Evolutionary conservation across 225 moss, liverwort and hornwort species (phyloP), one percentile per base, ranked within the genome.

Genomic region (Anthoceros angustus): DNA sequence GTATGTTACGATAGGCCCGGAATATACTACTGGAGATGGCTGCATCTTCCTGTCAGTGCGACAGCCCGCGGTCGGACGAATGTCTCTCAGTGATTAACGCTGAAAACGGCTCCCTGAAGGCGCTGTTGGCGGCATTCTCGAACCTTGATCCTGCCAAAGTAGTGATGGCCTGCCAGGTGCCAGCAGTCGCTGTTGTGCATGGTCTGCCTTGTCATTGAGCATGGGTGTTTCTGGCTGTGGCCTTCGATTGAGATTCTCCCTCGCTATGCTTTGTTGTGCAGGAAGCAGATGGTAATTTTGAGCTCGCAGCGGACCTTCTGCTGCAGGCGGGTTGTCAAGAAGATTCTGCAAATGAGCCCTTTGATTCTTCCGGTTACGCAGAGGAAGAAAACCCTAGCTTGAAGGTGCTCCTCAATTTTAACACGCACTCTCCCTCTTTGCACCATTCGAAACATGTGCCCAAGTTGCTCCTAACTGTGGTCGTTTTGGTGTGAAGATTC

Each of bases 21-120:
- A 77, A 93, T 46, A 76, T 78, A 25, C 74, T 93, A 15, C 67
- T 87, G 71, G 77, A 80, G 66, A 80, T 85, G 66, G 86, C 76
- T 42, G 76, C 82, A 63, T 75, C 82, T 68, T 70, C 74, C 40
- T 73, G 32, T 32, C n/a, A n/a, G n/a, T n/a, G n/a, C n/a, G 32
- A 32, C 32, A 32, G 32, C 32, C 32, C 2, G 32, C 32, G 1
- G 32, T 32, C 32, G 32, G 32, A 32, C 32, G 32, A 32, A 32
- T 32, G 32, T 32, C 32, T 32, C 32, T 12, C 55, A 12, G 55
- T 7, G 23, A 0, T 5, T 0, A 4, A 15, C 5, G 18, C 55
- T 6, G 7, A 18, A 55, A 18, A 16, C 39, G 69, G 72, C 43
- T 69, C 74, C 39, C 64, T 68, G 40, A 64, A 65, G 69, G 42